Base-by-base conservation (phyloP, 2,329 filamentous ascomycete species). In the Phyllosticta citrichinensis region DNA sequence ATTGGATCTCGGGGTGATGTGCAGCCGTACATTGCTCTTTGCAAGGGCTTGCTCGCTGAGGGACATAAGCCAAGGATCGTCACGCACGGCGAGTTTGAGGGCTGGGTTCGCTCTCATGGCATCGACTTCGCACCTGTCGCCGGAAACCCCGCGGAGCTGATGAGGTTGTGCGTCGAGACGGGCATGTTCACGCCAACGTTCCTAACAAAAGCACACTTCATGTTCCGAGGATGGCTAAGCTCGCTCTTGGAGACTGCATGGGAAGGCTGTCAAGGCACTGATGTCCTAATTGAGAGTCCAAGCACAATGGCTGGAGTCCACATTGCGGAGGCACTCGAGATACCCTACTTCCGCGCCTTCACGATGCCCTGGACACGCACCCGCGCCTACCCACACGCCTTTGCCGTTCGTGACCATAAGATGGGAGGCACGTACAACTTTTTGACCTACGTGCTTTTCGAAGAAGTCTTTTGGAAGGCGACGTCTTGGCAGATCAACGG, bases 311-410 rank as follows among this genome's bases (percentile, higher is more conserved):
- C 88, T 0, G 94, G 94, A 25, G 96, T 99, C 59, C 94, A 99
- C 73, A 96, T 99, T 66, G 94, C 94, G 1, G 94, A 99, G 75
- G 91, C 91, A 24, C 81, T 99, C 1, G 81, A 84, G 14, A 95
- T 99, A 53, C 94, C 94, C 0, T 99, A 99, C 73, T 97, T 97
- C 78, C 86, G 94, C 61, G 93, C 92, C 0, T 99, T 99, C 71
- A 96, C 91, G 19, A 99, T 99, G 94, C 94, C 94, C 0, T 99
- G 94, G 94, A 96, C 94, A 0, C 86, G 92, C 56, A 99, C 94
- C 17, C 83, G 94, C 58, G 91, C 93, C 0, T 99, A 99, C 68
- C 94, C 94, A 2, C 94, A 99, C 74, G 94, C 94, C 0, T 99
- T 99, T 74, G 88, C 93, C 25, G 92, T 95, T 64, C 89, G 91